These are phyloP conservation scores for Schizopora paradoxa DNA, from an alignment of 1,284 basidiomycete genomes.

Conservation along the genomic window DNA sequence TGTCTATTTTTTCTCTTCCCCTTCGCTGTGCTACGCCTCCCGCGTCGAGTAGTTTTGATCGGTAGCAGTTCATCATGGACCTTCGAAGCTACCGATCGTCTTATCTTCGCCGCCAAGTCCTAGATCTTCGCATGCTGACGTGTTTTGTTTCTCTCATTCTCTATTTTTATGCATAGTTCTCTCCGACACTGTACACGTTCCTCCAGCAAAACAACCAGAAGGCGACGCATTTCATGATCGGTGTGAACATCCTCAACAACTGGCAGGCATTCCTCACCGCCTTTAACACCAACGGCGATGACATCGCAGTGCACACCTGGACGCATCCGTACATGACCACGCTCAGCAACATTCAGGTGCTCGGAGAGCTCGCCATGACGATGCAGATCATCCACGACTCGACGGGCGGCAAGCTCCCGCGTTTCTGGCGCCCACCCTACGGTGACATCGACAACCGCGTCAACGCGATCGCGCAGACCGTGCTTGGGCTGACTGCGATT, in stretches of 20 bases:
- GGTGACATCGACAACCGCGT: constrained; percentile 75
- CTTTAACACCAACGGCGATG: constrained; percentile 39
- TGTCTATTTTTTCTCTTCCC: constrained; percentile 13
- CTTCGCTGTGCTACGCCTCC: constrained; percentile 1
- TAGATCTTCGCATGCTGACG: constrained; percentile 13
- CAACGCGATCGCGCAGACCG: constrained; percentile 63
- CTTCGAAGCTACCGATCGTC: constrained; percentile 16
- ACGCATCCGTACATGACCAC: constrained; percentile 81
- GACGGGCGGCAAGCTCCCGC: constrained; percentile 67
- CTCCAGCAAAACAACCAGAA: constrained; percentile 52
- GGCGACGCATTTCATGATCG: constrained; percentile 83
- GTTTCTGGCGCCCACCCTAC: constrained; percentile 74
- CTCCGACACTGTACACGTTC: constrained; percentile 47
- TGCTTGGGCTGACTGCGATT: constrained; percentile 65
- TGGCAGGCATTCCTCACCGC: constrained; percentile 49
- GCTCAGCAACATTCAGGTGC: constrained; percentile 58
- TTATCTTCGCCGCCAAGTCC: constrained; percentile 19
- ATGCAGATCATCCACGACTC: constrained; percentile 79
- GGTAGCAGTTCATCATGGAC: constrained; percentile 30
- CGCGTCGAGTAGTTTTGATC: constrained; percentile 18
- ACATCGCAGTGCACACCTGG: constrained; percentile 62
- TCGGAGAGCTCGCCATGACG: constrained; percentile 82
- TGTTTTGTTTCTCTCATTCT: constrained; percentile 3
- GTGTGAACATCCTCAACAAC: constrained; percentile 59
- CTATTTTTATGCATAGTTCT: constrained; percentile 22